Conservation (phyloP, 1,284 basidiomycete species). For the Apiotrichum sp. region DNA sequence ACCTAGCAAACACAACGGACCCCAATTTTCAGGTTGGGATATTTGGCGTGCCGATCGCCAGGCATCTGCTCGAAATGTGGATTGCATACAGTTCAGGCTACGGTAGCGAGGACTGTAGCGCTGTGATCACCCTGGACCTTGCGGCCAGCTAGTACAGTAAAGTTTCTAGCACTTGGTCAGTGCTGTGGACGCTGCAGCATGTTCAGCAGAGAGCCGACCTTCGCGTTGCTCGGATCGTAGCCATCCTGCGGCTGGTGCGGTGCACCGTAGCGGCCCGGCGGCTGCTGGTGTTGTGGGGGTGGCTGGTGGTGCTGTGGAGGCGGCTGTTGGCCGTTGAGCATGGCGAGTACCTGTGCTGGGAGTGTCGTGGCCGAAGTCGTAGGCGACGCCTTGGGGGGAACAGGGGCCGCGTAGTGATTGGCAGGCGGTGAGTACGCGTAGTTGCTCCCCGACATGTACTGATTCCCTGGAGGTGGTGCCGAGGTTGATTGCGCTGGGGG, state of each 20-base stretch:
- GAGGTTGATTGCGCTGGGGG: not conserved
- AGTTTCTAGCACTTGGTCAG: too few species aligned
- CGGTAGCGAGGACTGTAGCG: too few species aligned
- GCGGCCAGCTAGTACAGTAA: too few species aligned
- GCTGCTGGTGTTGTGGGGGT: not conserved
- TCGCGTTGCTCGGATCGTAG: conserved; percentile 18
- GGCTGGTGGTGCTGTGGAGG: conserved; percentile 6
- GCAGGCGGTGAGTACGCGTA: not conserved
- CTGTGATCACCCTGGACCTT: too few species aligned
- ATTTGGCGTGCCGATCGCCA: too few species aligned
- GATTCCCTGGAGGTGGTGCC: too few species aligned
- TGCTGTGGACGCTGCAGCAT: conserved; percentile 16
- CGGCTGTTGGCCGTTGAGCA: conserved; percentile 49
- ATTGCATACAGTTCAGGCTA: too few species aligned
- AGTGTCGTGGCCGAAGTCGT: conserved; percentile 41
- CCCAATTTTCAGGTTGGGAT: too few species aligned
- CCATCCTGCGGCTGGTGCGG: not conserved
- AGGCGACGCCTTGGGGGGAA: conserved; percentile 14
- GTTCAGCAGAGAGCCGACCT: conserved; percentile 29
- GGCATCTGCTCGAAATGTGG: too few species aligned
- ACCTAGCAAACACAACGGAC: too few species aligned
- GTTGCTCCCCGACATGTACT: not conserved
- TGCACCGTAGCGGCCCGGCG: not conserved
- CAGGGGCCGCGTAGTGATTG: too few species aligned
- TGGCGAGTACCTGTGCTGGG: conserved; percentile 60